Percentiles rank a stretch among this genome's conserved stretches.
Evolutionary conservation across 306 rosid genomes (phyloP).

Genomic region (Quercus berberidifolia): DNA sequence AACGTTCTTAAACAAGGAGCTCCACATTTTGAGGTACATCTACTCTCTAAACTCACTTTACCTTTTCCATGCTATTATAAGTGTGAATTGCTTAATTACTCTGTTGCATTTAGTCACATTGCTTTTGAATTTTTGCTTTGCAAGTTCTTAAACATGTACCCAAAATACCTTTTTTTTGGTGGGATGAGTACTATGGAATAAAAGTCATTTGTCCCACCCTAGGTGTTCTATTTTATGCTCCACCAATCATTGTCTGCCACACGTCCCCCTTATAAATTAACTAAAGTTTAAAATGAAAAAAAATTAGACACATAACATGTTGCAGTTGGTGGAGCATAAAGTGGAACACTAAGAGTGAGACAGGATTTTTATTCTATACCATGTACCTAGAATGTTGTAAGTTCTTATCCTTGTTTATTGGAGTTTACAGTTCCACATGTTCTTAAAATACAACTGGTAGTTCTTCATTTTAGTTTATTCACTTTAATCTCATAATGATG

Average conservation of each 20-base stretch:
- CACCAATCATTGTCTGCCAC: no score
- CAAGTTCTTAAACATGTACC: neutral
- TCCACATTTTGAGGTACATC: constrained; percentile 46
- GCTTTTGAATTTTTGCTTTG: neutral
- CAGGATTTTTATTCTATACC: no score
- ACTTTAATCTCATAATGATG: neutral
- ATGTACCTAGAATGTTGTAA: neutral
- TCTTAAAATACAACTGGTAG: neutral
- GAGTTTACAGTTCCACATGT: neutral
- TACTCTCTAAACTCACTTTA: neutral
- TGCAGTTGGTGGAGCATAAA: no score
- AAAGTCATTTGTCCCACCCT: no score
- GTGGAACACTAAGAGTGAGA: no score
- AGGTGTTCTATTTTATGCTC: no score
- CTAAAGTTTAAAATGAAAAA: no score
- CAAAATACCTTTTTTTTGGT: no score
- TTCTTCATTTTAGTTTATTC: neutral
- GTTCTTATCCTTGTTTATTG: neutral
- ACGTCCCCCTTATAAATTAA: no score
- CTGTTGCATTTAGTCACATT: neutral
- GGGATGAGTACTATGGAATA: no score
- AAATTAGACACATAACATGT: no score
- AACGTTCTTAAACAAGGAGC: constrained; percentile 54
- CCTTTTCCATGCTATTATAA: neutral
- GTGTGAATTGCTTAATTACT: neutral